Base-by-base conservation (phyloP, 441 rosid species). In the Omphalea diandra region DNA sequence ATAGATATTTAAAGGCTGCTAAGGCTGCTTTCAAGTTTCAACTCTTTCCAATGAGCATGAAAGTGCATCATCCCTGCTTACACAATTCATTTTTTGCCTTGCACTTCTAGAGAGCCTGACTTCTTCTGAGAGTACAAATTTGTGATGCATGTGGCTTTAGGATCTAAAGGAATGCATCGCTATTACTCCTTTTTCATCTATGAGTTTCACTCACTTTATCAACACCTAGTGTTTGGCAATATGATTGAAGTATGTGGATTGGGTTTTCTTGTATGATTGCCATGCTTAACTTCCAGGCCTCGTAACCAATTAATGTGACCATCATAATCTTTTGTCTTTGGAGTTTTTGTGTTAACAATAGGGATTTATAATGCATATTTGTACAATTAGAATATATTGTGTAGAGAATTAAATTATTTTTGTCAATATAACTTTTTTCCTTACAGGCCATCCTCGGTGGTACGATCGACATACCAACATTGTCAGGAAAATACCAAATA, bases 391-490 rank as follows among this genome's bases (percentile, higher is more conserved):
- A 11, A 33, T 22, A 14, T 33, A 24, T 64, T 63, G 33, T 7
- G 29, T 59, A 4, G 57, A 44, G 49, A 26, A 9, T 54, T 65
- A 67, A 61, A 56, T 41, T 44, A n/a, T 24, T 65, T 68, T 59
- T 73, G 8, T 49, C 22, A 14, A 65, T 58, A 58, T 55, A 73
- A 27, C 36, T 36, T 31, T 74, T 36, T 64, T 56, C 57, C 61
- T 73, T 72, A 65, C 90, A 94, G 97, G 98, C 97, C 59, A 87
- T 91, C 82, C 88, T 94, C 50, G 98, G 98, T 33, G 97, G 93
- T 76, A 82, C 79, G 70, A 76, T 91, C 74, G 91, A 87, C 73
- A 94, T 94, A 76, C 97, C 98, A 38, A 90, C 97, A 63, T 77
- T 94, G 70, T 81, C 85, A 2, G 97, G 97, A 82, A 86, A 79